phyloP scores from a whole-genome alignment of 108 stramenopile species.

The Conticribra weissflogii region DNA sequence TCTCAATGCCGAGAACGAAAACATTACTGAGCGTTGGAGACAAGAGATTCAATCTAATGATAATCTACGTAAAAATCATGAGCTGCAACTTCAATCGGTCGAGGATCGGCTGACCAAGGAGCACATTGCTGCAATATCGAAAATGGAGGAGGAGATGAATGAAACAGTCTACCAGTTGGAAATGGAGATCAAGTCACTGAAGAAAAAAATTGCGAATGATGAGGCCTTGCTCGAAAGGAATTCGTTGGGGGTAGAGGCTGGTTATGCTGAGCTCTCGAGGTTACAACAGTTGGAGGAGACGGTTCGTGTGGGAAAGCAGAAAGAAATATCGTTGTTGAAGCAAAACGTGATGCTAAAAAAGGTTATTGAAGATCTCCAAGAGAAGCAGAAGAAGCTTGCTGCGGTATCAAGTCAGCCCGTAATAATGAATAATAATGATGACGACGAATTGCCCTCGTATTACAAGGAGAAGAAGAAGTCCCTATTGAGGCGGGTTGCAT shows the following conservation, averaged over 20 bases:
- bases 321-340: constrained; percentile 42
- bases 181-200: constrained; percentile 32
- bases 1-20: constrained; percentile 35
- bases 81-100: constrained; percentile 34
- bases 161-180: constrained; percentile 37
- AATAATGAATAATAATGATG: constrained; percentile 1
- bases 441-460: constrained; percentile 32
- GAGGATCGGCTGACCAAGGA: constrained; percentile 37
- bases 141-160: constrained; percentile 46
- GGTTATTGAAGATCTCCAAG: constrained; percentile 29
- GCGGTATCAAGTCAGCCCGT: not conserved
- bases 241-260: not conserved
- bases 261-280: constrained; percentile 3
- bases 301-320: constrained; percentile 34
- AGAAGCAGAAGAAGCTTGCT: constrained; percentile 6
- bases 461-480: constrained; percentile 43
- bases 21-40: constrained; percentile 10
- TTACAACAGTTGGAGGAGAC: constrained; percentile 31
- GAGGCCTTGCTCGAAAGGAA: not conserved
- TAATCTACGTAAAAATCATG: constrained; percentile 21
- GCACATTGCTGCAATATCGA: constrained; percentile 23
- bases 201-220: constrained; percentile 4
- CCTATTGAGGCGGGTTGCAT: constrained; percentile 15
- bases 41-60: constrained; percentile 26
- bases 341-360: constrained; percentile 45